Conservation (phyloP, 495 filamentous ascomycete species). For the Penicillium malachiteum region DNA sequence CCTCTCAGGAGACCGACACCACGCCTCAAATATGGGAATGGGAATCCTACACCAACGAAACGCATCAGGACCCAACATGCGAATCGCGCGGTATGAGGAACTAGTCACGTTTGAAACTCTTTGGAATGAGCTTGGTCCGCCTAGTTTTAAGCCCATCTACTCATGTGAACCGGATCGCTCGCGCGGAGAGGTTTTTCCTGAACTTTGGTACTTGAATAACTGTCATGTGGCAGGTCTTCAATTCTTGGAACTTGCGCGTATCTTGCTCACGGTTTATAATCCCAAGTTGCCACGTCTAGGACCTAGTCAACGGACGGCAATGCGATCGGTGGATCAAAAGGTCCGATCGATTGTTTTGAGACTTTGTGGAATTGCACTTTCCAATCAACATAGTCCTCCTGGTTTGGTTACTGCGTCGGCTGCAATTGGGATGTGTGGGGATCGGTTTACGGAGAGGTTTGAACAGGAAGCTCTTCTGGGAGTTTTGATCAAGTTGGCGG, state of each 20-base stretch:
- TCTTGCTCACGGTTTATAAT: slow-evolving; percentile 43
- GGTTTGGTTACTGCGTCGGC: slow-evolving; percentile 25
- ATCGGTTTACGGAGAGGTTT: slow-evolving; percentile 22
- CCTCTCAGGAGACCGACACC: not conserved
- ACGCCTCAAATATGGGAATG: slow-evolving; percentile 7
- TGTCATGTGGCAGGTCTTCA: slow-evolving; percentile 37
- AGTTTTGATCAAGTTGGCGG: slow-evolving; percentile 11
- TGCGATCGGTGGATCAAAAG: slow-evolving; percentile 15
- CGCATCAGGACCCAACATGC: slow-evolving; percentile 5
- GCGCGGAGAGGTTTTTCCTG: slow-evolving; percentile 32
- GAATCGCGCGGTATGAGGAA: slow-evolving; percentile 19
- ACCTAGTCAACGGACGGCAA: slow-evolving; percentile 17
- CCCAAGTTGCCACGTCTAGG: slow-evolving; percentile 37
- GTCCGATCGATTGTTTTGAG: slow-evolving; percentile 27
- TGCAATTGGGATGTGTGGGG: slow-evolving; percentile 33
- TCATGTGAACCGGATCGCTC: slow-evolving; percentile 18
- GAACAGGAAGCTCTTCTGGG: slow-evolving; percentile 30
- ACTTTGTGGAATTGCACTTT: slow-evolving; percentile 31
- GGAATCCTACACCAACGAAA: slow-evolving; percentile 1
- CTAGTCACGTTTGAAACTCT: slow-evolving; percentile 18
- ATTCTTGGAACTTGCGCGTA: slow-evolving; percentile 36
- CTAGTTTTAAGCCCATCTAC: slow-evolving; percentile 27
- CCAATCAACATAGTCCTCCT: slow-evolving; percentile 28
- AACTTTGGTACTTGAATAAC: slow-evolving; percentile 38
- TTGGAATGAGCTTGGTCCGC: slow-evolving; percentile 16